Evolutionary conservation across 2,329 filamentous ascomycete genomes (phyloP), one percentile per base, ranked within the genome.

Genomic region (Penicillium expansum): DNA sequence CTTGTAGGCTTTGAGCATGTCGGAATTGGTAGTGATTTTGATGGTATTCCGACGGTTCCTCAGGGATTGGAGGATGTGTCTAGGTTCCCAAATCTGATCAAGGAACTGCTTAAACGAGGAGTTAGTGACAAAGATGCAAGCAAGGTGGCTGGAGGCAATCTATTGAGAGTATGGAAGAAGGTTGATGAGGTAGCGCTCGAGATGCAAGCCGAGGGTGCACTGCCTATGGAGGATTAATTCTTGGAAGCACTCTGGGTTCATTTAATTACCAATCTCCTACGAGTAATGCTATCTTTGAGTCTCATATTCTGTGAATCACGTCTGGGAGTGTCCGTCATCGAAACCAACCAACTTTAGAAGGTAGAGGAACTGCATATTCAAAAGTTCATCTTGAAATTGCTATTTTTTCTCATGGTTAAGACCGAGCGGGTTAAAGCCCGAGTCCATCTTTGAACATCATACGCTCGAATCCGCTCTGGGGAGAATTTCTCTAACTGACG

Each of bases 21-120:
- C 16, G 93, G 92, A 0, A 75, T 97, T 18, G 93, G 93, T 0
- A 92, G 89, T 51, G 93, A 97, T 72, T 97, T 92, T 71, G 92
- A 97, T 71, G 93, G 86, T 2, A 78, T 79, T 54, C 57, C 52
- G 4, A 63, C 62, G 8, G 86, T 86, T 5, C 91, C 92, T 0
- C 71, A 78, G 52, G 93, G 92, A 0, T 74, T 97, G 47, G 90
- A 94, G 37, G 92, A 96, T 71, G 91, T 96, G 7, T 86, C 87
- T 48, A 91, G 90, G 70, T 96, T 88, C 67, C 92, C 92, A 0
- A 84, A 87, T 55, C 76, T 97, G 43, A 83, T 97, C 9, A 86
- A 84, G 4, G 89, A 91, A 73, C 74, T 97, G 57, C 76, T 96
- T 62, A 80, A 79, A 48, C 82, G 87, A 39, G 91, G 91, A 0